Evolutionary conservation across 2,329 filamentous ascomycete species (phyloP).

Genomic region (Pestalotiopsis sp.): DNA sequence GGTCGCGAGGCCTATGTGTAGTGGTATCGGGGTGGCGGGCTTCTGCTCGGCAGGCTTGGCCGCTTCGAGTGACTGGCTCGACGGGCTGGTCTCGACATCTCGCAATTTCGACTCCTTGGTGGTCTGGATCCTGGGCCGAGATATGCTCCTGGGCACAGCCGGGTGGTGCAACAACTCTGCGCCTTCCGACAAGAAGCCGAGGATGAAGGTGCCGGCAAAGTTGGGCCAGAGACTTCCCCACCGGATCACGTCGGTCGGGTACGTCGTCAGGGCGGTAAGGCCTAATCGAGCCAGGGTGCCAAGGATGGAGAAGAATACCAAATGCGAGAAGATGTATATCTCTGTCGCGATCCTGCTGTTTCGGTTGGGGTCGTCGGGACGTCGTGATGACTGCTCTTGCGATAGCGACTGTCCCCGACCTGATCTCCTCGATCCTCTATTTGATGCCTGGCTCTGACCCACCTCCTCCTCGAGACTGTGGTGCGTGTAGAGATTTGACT

Average conservation of each 20-base stretch:
- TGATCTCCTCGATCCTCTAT: neutral
- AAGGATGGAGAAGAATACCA: slow-evolving; percentile 9
- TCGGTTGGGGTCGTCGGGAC: neutral
- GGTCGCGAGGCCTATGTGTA: neutral
- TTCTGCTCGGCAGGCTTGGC: neutral
- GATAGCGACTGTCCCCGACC: neutral
- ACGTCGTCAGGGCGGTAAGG: neutral
- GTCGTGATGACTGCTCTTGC: neutral
- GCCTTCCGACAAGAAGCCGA: slow-evolving; percentile 7
- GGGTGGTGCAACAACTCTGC: neutral
- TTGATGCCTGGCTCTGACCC: neutral
- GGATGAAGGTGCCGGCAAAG: slow-evolving; percentile 6
- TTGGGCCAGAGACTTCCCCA: slow-evolving; percentile 7
- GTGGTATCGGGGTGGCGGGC: neutral
- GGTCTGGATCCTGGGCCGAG: neutral
- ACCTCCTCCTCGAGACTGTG: neutral
- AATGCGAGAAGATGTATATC: neutral
- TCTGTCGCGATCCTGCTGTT: neutral
- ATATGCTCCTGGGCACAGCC: neutral
- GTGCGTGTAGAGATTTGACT: neutral
- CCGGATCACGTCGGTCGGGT: neutral
- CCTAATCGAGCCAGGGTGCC: slow-evolving; percentile 9
- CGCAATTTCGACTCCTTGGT: neutral
- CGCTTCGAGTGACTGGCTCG: neutral
- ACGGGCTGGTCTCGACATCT: neutral